Evolutionary conservation across 2,329 filamentous ascomycete species (phyloP).

Genomic region (Boeremia lycopersici): DNA sequence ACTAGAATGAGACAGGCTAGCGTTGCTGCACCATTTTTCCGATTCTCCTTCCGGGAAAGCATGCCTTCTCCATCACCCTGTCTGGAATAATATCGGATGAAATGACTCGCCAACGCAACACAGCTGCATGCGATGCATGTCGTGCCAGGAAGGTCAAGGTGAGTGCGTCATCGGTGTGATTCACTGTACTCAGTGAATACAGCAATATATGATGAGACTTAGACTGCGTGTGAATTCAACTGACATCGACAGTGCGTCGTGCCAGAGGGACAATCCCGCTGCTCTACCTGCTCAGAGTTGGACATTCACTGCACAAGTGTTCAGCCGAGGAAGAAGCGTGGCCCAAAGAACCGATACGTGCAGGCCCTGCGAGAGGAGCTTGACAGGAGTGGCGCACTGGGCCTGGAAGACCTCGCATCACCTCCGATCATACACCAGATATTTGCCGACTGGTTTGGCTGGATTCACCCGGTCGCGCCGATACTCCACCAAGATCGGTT

Average conservation of each 20-base stretch:
- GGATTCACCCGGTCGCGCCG: conserved; percentile 29
- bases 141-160: conserved; percentile 30
- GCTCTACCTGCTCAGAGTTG: conserved; percentile 20
- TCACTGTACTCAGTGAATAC: neutral
- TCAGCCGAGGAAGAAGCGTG: conserved; percentile 25
- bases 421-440: conserved; percentile 13
- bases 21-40: conserved; percentile 18
- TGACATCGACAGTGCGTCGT: conserved; percentile 17
- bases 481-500: conserved; percentile 19
- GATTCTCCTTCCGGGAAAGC: neutral
- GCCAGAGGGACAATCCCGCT: conserved; percentile 2
- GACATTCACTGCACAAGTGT: conserved; percentile 22
- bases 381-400: neutral
- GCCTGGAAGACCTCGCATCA: conserved; percentile 18
- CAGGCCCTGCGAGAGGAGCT: conserved; percentile 2
- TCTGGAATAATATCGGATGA: conserved; percentile 8
- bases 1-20: neutral
- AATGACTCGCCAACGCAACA: conserved; percentile 17
- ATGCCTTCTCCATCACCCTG: neutral
- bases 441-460: conserved; percentile 28
- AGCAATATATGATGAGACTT: too few relatives aligned
- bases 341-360: conserved; percentile 27
- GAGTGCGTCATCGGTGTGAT: neutral
- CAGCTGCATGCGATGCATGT: conserved; percentile 29
- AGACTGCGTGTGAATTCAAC: neutral